A percentile compares a stretch with the other conserved stretches of the same genome.
Conservation (phyloP, 2,329 filamentous ascomycete genomes). For the Fusarium equiseti region DNA sequence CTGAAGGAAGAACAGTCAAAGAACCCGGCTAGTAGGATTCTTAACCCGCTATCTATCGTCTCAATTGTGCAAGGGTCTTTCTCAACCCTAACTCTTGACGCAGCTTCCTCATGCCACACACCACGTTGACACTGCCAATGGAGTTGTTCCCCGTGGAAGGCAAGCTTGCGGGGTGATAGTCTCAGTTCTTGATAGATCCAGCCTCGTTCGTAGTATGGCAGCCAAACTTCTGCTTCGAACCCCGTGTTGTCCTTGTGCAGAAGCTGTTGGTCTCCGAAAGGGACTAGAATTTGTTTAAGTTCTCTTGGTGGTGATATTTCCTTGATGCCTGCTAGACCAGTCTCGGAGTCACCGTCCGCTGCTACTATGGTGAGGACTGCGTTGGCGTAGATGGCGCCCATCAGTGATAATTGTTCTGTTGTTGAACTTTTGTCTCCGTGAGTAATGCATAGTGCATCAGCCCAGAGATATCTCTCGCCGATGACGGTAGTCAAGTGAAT, state of each 20-base stretch:
- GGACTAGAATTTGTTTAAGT: conserved; percentile 3
- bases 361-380: conserved; percentile 8
- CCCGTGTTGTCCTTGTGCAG: neutral
- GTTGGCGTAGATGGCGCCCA: conserved; percentile 19
- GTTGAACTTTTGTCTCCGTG: neutral
- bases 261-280: neutral
- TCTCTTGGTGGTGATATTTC: neutral
- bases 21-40: neutral
- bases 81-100: accelerated
- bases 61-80: accelerated
- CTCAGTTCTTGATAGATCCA: conserved; percentile 26
- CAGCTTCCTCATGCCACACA: conserved; percentile 15
- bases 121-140: conserved; percentile 25
- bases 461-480: conserved; percentile 8
- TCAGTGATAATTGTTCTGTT: neutral
- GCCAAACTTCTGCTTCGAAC: neutral
- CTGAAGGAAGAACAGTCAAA: neutral
- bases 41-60: neutral
- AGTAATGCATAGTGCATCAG: neutral
- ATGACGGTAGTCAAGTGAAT: conserved; percentile 8
- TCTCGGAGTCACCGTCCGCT: conserved; percentile 1
- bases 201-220: conserved; percentile 12
- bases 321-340: neutral
- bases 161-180: neutral
- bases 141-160: neutral